A percentile compares a stretch with the other conserved stretches of the same genome.
Evolutionary conservation across 331 rosid species (phyloP).

Genomic region (Quercus tomentella): DNA sequence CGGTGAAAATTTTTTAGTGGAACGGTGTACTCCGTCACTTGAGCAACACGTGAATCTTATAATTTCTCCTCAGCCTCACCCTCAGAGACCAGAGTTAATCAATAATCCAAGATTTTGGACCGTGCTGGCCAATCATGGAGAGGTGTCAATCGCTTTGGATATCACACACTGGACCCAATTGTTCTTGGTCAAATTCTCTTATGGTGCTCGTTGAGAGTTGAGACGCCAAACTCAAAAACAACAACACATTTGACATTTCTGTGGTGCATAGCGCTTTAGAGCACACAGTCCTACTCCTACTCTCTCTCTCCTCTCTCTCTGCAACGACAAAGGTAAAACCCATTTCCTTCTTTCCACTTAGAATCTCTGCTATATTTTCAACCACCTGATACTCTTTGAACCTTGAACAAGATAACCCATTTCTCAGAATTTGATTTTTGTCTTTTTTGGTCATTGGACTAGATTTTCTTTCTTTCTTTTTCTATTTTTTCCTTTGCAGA

Average conservation of each 20-base stretch:
- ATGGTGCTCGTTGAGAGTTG: too few relatives aligned
- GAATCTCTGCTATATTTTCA: constrained; percentile 6
- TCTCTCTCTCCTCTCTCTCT: neutral
- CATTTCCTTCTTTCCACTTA: neutral
- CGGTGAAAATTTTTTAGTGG: too few relatives aligned
- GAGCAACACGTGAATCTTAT: too few relatives aligned
- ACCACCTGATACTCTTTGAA: neutral
- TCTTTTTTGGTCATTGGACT: neutral
- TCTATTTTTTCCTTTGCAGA: neutral
- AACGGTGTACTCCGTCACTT: too few relatives aligned
- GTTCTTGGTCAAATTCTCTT: too few relatives aligned
- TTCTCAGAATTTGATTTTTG: neutral
- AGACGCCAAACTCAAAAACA: too few relatives aligned
- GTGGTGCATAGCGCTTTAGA: constrained; percentile 20
- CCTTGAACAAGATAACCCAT: neutral
- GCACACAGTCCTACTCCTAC: neutral
- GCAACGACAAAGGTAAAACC: constrained; percentile 4
- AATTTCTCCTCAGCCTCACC: too few relatives aligned
- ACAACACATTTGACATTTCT: neutral
- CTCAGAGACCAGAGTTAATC: too few relatives aligned
- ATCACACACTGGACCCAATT: too few relatives aligned
- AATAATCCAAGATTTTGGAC: too few relatives aligned
- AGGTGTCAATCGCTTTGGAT: too few relatives aligned
- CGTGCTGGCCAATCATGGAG: too few relatives aligned
- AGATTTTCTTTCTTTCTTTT: neutral